phyloP scores from a whole-genome alignment of 23 red algal species.

The Gracilariopsis chorda region DNA sequence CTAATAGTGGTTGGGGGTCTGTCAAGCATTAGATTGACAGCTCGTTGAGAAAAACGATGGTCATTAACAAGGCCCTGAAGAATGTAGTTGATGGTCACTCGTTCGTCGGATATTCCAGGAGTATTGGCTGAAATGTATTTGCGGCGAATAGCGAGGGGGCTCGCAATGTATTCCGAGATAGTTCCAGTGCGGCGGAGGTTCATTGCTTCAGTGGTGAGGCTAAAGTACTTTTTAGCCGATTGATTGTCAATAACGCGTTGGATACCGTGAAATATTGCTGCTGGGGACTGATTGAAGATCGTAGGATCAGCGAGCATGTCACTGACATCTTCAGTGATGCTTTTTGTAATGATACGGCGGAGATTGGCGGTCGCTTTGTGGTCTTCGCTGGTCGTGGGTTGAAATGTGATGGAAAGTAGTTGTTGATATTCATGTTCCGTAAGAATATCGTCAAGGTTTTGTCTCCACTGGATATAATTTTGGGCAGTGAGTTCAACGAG shows the following conservation, averaged over 20 bases:
- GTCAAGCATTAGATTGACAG: too few relatives aligned
- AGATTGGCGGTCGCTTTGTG: neutral
- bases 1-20: too few relatives aligned
- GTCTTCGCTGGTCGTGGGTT: neutral
- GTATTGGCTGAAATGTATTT: neutral
- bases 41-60: too few relatives aligned
- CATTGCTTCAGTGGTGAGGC: neutral
- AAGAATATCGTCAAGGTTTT: neutral
- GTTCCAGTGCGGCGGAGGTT: neutral
- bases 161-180: neutral
- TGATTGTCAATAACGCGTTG: neutral
- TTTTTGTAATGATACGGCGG: constrained; percentile 13
- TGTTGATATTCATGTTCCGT: neutral
- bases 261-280: neutral
- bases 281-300: neutral
- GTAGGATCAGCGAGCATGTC: neutral
- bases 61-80: neutral
- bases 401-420: neutral
- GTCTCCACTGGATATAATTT: neutral
- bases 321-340: neutral
- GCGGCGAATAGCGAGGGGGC: neutral
- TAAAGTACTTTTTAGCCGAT: neutral
- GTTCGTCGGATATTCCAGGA: neutral
- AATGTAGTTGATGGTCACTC: neutral
- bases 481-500: neutral